Percentiles rank a stretch among this genome's conserved stretches.
Evolutionary conservation across 805 yeast genomes (phyloP).

Genomic region (Saccharomycopsis amapae): DNA sequence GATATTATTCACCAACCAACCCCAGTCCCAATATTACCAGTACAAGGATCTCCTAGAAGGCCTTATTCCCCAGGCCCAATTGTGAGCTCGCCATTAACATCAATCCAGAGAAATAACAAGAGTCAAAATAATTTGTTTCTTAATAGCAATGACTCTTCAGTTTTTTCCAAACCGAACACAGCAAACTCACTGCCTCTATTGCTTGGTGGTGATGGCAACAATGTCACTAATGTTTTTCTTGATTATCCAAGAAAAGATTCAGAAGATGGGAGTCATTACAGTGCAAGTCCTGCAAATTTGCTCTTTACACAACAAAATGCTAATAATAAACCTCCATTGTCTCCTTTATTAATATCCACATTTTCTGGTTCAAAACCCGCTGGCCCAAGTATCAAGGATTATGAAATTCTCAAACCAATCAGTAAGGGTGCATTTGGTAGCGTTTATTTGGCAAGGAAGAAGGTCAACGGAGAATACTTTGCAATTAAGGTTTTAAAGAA

Average conservation of each 20-base stretch:
- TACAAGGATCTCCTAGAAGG: slow-evolving; percentile 40
- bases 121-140: slow-evolving; percentile 17
- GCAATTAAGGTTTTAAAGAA: slow-evolving; percentile 90
- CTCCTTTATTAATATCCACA: slow-evolving; percentile 70
- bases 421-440: slow-evolving; percentile 98
- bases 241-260: slow-evolving; percentile 15
- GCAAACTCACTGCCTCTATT: slow-evolving; percentile 47
- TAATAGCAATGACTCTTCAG: slow-evolving; percentile 25
- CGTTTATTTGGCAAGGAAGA: slow-evolving; percentile 78
- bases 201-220: slow-evolving; percentile 36
- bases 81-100: slow-evolving; percentile 46
- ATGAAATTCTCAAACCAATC: slow-evolving; percentile 85
- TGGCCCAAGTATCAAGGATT: slow-evolving; percentile 74
- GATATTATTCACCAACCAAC: slow-evolving; percentile 7
- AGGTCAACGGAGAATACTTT: slow-evolving; percentile 85
- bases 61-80: slow-evolving; percentile 47
- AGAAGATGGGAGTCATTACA: slow-evolving; percentile 1
- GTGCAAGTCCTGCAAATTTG: slow-evolving; percentile 20
- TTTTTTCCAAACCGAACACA: slow-evolving; percentile 20
- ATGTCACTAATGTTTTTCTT: slow-evolving; percentile 14
- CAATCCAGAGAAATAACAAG: slow-evolving; percentile 46
- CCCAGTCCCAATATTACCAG: slow-evolving; percentile 3
- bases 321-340: slow-evolving; percentile 53
- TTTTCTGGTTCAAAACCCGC: slow-evolving; percentile 45
- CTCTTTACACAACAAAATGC: slow-evolving; percentile 14